phyloP scores from a whole-genome alignment of 2,329 filamentous ascomycete species.

The Apiospora sp. region DNA sequence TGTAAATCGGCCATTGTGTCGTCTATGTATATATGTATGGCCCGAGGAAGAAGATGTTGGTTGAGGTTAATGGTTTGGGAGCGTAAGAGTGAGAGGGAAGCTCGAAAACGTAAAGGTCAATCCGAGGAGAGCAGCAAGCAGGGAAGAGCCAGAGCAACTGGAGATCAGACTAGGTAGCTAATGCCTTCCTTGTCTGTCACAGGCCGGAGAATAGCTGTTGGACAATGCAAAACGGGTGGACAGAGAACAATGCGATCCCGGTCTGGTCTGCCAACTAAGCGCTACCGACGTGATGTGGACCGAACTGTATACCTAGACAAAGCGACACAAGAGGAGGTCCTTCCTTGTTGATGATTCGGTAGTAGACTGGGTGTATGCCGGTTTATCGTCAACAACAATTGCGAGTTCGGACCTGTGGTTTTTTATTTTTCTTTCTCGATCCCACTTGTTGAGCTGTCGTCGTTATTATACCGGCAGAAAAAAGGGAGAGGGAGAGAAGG shows the following conservation, averaged over 20 bases:
- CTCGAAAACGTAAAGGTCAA: background rate
- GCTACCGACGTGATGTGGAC: slow-evolving; percentile 1
- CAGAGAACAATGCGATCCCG: slow-evolving; percentile 16
- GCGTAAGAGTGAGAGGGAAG: background rate
- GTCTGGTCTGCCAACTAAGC: slow-evolving; percentile 18
- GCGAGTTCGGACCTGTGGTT: background rate
- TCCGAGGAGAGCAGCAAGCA: background rate
- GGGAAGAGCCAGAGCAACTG: background rate
- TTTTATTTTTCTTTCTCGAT: background rate
- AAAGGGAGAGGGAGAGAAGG: background rate
- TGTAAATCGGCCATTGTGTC: slow-evolving; percentile 43
- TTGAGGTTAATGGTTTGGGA: background rate
- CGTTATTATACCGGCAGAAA: background rate
- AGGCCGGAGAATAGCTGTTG: slow-evolving; percentile 9
- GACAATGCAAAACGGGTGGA: slow-evolving; percentile 3
- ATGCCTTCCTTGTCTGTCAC: slow-evolving; percentile 17
- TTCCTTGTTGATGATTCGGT: background rate
- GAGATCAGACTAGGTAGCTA: slow-evolving; percentile 4
- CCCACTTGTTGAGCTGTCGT: background rate
- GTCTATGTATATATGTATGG: background rate
- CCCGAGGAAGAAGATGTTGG: background rate
- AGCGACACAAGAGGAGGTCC: background rate
- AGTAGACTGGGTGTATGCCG: background rate
- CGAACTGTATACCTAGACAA: slow-evolving; percentile 2
- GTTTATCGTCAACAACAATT: background rate